phyloP scores from a whole-genome alignment of 1,284 basidiomycete species.

The Naganishia cerealis region DNA sequence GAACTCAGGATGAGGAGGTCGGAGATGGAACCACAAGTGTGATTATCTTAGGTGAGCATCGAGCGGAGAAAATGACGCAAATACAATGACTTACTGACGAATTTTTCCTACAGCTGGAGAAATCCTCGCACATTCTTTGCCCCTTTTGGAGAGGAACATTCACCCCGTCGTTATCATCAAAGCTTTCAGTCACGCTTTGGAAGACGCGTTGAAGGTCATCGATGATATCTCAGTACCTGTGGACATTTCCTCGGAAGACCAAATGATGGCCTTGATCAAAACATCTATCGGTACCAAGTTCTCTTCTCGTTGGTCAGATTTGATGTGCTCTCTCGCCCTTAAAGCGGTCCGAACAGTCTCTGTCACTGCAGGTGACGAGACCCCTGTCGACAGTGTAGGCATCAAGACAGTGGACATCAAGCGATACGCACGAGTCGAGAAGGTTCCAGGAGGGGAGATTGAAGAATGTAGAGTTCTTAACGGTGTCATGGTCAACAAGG shows the following conservation, averaged over 20 bases:
- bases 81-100: not conserved
- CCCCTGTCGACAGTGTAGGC: constrained; percentile 27
- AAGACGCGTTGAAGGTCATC: constrained; percentile 85
- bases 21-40: constrained; percentile 97
- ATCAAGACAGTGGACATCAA: constrained; percentile 93
- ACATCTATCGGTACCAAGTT: constrained; percentile 99
- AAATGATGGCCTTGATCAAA: constrained; percentile 97
- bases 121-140: constrained; percentile 91
- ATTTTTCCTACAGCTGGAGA: constrained; percentile 71
- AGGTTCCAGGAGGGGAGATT: constrained; percentile 95
- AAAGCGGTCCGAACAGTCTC: constrained; percentile 85
- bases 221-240: constrained; percentile 85
- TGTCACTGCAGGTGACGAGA: constrained; percentile 55
- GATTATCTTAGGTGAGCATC: constrained; percentile 80
- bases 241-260: constrained; percentile 77
- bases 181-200: constrained; percentile 92
- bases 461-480: constrained; percentile 84
- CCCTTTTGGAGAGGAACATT: constrained; percentile 90
- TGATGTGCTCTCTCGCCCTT: constrained; percentile 94
- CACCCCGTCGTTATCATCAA: constrained; percentile 99
- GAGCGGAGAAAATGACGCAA: too few species aligned
- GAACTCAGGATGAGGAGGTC: constrained; percentile 98
- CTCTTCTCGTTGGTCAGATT: constrained; percentile 90
- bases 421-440: constrained; percentile 95
- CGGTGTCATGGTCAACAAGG: constrained; percentile 98